These are phyloP conservation scores for Stygiomarasmius scandens DNA, from an alignment of 1,284 basidiomycete genomes.

Conservation along the genomic window DNA sequence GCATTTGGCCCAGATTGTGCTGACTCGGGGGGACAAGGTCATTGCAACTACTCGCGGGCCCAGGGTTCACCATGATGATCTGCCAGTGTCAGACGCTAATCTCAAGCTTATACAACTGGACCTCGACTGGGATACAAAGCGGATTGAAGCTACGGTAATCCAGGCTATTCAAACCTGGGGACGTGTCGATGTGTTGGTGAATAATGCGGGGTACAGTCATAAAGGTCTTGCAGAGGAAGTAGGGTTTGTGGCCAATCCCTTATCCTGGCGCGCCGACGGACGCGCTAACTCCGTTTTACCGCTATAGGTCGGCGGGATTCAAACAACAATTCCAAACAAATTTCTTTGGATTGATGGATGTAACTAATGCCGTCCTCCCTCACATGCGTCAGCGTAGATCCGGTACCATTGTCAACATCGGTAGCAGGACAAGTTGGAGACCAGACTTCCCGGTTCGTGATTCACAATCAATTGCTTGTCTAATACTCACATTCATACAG, in stretches of 20 bases:
- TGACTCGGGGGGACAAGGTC: conserved; percentile 34
- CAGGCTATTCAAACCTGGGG: conserved; percentile 32
- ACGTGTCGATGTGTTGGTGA: conserved; percentile 37
- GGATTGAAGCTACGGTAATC: conserved; percentile 23
- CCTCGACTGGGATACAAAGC: conserved; percentile 5
- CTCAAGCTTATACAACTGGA: conserved; percentile 7
- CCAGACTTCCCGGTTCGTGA: conserved; percentile 42
- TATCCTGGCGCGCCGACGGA: no score
- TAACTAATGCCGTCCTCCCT: conserved; percentile 52
- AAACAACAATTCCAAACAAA: conserved; percentile 49
- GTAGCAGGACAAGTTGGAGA: conserved; percentile 57
- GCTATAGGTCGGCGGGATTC: conserved; percentile 31
- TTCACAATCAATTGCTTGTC: background rate
- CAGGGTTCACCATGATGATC: conserved; percentile 24
- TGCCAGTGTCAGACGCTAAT: conserved; percentile 7
- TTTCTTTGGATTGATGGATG: conserved; percentile 51
- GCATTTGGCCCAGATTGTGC: conserved; percentile 27
- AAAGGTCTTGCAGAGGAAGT: conserved; percentile 46
- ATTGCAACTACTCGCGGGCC: conserved; percentile 30
- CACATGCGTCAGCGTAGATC: conserved; percentile 43
- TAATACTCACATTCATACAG: background rate
- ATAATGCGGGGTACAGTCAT: conserved; percentile 38
- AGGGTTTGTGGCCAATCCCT: conserved; percentile 35
- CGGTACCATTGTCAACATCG: conserved; percentile 49
- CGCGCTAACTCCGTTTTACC: background rate